Conservation (phyloP, 2,329 filamentous ascomycete species). For the Colletotrichum endophyticum region DNA sequence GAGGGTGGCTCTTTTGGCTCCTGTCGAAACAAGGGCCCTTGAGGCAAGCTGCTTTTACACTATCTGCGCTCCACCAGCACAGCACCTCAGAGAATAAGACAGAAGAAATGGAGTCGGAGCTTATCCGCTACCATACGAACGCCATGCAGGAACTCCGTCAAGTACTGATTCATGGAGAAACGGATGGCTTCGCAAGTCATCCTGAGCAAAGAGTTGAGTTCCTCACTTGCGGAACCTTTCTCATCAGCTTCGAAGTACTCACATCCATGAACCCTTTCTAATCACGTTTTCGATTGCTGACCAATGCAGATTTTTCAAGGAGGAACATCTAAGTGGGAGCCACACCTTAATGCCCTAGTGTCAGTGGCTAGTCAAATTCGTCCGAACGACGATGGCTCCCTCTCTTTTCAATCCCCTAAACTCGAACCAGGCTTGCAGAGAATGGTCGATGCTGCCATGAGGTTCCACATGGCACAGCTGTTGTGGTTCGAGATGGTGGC, state of each 20-base stretch:
- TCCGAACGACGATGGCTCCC: not conserved
- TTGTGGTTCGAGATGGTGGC: constrained; percentile 14
- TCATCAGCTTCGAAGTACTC: constrained; percentile 30
- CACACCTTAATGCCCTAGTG: constrained; percentile 8
- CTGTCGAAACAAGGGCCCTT: constrained; percentile 23
- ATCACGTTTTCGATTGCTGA: not conserved
- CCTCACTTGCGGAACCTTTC: constrained; percentile 26
- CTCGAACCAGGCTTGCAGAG: not conserved
- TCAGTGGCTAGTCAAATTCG: not conserved
- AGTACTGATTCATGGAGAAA: constrained; percentile 12
- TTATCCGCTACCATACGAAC: constrained; percentile 28
- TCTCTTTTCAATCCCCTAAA: not conserved
- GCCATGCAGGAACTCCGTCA: constrained; percentile 28
- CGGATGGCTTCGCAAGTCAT: not conserved
- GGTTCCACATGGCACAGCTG: constrained; percentile 11
- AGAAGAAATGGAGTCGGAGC: constrained; percentile 23
- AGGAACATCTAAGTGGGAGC: constrained; percentile 9
- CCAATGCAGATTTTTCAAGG: constrained; percentile 10
- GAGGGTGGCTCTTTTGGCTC: constrained; percentile 31
- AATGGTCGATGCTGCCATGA: constrained; percentile 4
- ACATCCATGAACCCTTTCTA: not conserved
- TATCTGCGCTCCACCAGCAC: constrained; percentile 31
- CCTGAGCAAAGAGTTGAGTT: constrained; percentile 28
- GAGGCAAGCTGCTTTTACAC: constrained; percentile 28
- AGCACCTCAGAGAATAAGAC: constrained; percentile 20